These are phyloP conservation scores for Kurtzmaniella quercitrusa DNA, from an alignment of 1,139 yeast species.

Conservation along the genomic window DNA sequence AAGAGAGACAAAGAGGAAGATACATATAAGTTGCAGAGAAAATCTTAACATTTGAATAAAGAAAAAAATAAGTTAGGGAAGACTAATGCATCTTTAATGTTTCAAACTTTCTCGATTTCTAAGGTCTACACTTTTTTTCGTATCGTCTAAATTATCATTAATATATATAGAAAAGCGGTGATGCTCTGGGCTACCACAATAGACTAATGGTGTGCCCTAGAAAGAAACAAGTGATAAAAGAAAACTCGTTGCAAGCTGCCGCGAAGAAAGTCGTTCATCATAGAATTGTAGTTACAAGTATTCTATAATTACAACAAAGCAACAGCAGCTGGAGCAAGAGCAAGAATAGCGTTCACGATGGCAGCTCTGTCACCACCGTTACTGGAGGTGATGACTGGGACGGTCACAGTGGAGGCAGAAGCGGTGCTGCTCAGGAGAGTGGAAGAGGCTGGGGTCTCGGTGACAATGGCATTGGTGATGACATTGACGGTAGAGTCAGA, in stretches of 20 bases:
- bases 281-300: no score
- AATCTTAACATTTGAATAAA: no score
- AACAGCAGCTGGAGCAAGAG: slow-evolving; percentile 15
- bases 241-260: background rate
- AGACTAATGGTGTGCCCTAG: background rate
- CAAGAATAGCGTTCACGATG: slow-evolving; percentile 12
- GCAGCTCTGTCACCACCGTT: slow-evolving; percentile 18
- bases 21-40: no score
- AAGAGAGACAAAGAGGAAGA: no score
- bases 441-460: slow-evolving; percentile 20
- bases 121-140: background rate
- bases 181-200: background rate
- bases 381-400: slow-evolving; percentile 14
- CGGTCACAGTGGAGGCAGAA: slow-evolving; percentile 2
- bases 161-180: background rate
- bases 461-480: slow-evolving; percentile 27
- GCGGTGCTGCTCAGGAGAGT: slow-evolving; percentile 8
- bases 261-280: background rate
- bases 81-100: background rate
- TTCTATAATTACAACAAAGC: slow-evolving; percentile 3
- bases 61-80: no score
- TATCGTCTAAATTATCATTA: background rate
- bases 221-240: background rate
- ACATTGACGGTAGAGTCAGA: slow-evolving; percentile 23
- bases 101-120: background rate